Base-by-base conservation (phyloP, 1,284 basidiomycete species). In the Wolfiporia cocos region DNA sequence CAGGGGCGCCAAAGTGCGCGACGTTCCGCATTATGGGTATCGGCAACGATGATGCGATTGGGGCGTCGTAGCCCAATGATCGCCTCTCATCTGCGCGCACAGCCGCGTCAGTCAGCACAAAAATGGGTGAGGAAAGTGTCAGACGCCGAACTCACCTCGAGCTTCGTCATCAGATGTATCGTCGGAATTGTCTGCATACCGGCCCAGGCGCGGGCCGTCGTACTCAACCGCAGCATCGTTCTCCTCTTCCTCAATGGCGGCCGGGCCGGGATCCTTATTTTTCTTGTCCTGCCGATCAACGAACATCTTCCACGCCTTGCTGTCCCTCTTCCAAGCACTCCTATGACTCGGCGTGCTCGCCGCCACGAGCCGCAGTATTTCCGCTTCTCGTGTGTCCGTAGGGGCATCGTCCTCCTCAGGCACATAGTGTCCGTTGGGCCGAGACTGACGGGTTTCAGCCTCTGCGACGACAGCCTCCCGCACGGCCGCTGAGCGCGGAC, bases 321-420 rank as follows among this genome's bases (percentile, higher is more conserved):
- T 73, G 53, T 76, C 70, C 49, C 71, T 70, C 54, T 68, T 76
- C 85, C 85, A 86, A 5, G 77, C 76, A 14, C 69, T 74, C 43
- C 82, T 69, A 56, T 87, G 85, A 50, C 80, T 86, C 0, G 84
- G 81, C 18, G 69, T 76, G 58, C 75, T 69, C 23, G 81, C 83
- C 4, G 78, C 82, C 12, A 86, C 74, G 19, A 85, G 64, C 49
- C 71, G 73, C 49, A 76, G 49, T 29, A 86, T 66, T 47, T 78
- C 74, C 26, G 65, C 69, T 49, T 83, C 77, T 34, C 69, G 70
- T 41, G 71, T 58, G 46, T 74, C 69, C 14, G 55, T 43, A 7
- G 49, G 49, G n/a, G 47, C 47, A 9, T 43, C 46, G 20, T 50
- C 42, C 26, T 22, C 26, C 15, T 11, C 18, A 34, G 15, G 20